phyloP scores from a whole-genome alignment of 2,329 filamentous ascomycete species.

The Fusarium graminum region DNA sequence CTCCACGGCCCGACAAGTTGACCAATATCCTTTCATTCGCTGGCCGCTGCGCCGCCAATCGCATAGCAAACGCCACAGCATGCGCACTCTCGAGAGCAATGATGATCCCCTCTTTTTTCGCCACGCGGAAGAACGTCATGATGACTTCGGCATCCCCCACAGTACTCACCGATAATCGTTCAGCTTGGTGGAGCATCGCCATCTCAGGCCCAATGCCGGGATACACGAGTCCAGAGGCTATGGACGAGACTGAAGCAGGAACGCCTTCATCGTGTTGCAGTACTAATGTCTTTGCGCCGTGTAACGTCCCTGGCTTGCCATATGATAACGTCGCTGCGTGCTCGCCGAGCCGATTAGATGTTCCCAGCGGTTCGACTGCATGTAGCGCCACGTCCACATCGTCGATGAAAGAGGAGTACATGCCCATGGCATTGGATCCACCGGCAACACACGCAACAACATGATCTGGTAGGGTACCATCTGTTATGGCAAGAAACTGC shows the following conservation, averaged over 20 bases:
- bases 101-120: slow-evolving; percentile 9
- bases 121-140: slow-evolving; percentile 5
- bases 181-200: slow-evolving; percentile 13
- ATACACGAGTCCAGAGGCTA: slow-evolving; percentile 14
- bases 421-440: slow-evolving; percentile 14
- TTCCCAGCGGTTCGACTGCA: slow-evolving; percentile 4
- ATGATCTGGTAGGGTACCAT: background rate
- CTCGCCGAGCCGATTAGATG: background rate
- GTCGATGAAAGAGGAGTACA: slow-evolving; percentile 15
- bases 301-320: slow-evolving; percentile 2
- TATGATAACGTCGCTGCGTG: slow-evolving; percentile 21
- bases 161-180: background rate
- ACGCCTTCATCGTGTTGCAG: background rate
- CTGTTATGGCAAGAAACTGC: slow-evolving; percentile 2
- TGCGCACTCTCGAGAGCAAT: slow-evolving; percentile 20
- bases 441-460: slow-evolving; percentile 20
- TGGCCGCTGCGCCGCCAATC: background rate
- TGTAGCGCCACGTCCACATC: background rate
- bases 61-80: slow-evolving; percentile 11
- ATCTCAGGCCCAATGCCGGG: slow-evolving; percentile 5
- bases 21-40: background rate
- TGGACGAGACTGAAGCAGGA: slow-evolving; percentile 4
- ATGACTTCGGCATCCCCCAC: slow-evolving; percentile 1
- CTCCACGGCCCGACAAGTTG: slow-evolving; percentile 11
- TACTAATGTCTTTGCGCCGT: slow-evolving; percentile 20